Evolutionary conservation across 306 rosid species (phyloP), one percentile per base, ranked within the genome.

Genomic region (Prunus padus): DNA sequence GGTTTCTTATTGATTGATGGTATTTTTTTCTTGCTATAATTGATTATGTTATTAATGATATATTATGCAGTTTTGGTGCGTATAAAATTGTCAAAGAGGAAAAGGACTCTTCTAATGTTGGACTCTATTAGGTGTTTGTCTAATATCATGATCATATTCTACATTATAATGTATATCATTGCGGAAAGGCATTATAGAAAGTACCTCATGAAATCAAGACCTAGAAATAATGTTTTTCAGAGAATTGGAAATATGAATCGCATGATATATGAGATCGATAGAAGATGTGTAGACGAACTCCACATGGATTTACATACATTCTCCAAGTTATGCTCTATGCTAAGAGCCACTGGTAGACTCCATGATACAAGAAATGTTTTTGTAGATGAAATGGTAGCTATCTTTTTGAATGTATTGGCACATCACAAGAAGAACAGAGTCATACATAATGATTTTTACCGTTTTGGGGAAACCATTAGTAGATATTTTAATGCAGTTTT

Each of bases 381-480:
- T 11, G 16, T 57, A 0, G 63, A 57, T 9, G 31, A 57, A 10
- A 57, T 57, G 63, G 15, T 23, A 57, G 16, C 26, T 47, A 11
- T 47, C 14, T 47, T 47, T 47, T 47, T 47, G 13, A 11, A 47
- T 47, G 11, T 47, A 47, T 23, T 65, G 40, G 72, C 71, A 8
- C 79, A 75, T 28, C 65, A 75, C 50, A 33, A 22, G 28, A 75
- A 75, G 7, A 65, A 74, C 46, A 74, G 60, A 74, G 77, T 74
- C 7, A 61, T 73, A 10, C 47, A 60, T 11, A 25, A 60, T 62
- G 28, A n/a, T 16, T 75, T 75, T 54, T 1, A 64, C 10, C 15
- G 54, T 4, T 75, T 69, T n/a, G 22, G 57, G 15, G 44, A 42
- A 7, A 73, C 69, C 23, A 8, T 73, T 33, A 73, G 68, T 31